A percentile compares a stretch with the other conserved stretches of the same genome.
Conservation (phyloP, 495 filamentous ascomycete genomes). For the Trichoderma gamsii region DNA sequence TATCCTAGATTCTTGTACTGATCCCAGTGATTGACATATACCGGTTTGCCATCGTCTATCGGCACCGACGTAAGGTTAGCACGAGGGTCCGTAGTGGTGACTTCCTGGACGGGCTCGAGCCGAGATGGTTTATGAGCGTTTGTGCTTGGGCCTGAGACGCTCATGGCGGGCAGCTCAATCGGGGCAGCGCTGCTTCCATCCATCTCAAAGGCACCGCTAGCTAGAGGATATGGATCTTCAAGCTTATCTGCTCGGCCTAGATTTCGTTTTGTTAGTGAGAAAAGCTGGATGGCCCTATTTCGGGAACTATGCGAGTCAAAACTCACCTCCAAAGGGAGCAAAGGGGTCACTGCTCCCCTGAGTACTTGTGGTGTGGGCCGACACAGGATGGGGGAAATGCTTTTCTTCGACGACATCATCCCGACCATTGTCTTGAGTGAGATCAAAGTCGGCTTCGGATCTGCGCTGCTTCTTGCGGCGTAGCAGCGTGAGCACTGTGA, state of each 20-base stretch:
- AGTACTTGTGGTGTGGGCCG: neutral
- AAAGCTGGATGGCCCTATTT: neutral
- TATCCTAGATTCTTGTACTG: neutral
- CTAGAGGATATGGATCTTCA: neutral
- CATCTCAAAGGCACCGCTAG: conserved; percentile 11
- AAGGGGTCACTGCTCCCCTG: conserved; percentile 10
- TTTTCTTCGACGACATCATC: conserved; percentile 16
- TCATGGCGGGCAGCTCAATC: conserved; percentile 1
- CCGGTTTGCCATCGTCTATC: neutral
- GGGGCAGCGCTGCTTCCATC: conserved; percentile 7
- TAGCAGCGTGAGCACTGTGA: conserved; percentile 17
- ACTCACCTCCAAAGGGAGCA: conserved; percentile 16
- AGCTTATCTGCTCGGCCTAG: conserved; percentile 9
- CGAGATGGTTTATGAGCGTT: neutral
- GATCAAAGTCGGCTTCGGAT: neutral
- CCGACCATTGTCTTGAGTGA: neutral
- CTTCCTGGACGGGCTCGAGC: neutral
- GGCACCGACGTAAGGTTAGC: conserved; percentile 4
- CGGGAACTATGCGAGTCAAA: neutral
- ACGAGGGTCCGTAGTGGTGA: neutral
- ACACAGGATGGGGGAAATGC: conserved; percentile 12
- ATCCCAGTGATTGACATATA: conserved; percentile 11
- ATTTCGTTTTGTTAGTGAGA: neutral
- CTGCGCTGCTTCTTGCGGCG: conserved; percentile 22
- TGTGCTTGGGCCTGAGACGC: neutral